Evolutionary conservation across 371 early-diverging fungal genomes (phyloP).

Genomic region (Sporodiniella umbellata): DNA sequence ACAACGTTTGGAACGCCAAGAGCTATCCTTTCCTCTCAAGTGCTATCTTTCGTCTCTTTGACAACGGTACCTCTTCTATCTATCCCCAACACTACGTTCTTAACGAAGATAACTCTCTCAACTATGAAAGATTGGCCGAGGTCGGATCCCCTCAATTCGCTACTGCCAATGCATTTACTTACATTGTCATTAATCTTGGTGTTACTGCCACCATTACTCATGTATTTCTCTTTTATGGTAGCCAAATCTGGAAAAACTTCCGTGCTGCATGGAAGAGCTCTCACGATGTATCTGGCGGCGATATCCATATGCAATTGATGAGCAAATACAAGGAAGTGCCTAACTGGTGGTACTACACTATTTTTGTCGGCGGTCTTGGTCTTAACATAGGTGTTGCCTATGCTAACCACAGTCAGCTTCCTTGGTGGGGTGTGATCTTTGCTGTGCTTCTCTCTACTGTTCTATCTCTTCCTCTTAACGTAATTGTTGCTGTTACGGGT

Average conservation of each 20-base stretch:
- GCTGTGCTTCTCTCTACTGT: constrained; percentile 55
- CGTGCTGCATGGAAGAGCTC: neutral
- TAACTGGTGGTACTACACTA: constrained; percentile 68
- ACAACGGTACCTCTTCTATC: constrained; percentile 18
- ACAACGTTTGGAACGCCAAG: constrained; percentile 45
- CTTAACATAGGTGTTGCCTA: constrained; percentile 65
- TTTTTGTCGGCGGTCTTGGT: constrained; percentile 58
- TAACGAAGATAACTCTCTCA: constrained; percentile 33
- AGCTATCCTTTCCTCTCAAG: constrained; percentile 43
- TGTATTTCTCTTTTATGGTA: constrained; percentile 46
- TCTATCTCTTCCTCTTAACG: constrained; percentile 32
- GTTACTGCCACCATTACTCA: constrained; percentile 55
- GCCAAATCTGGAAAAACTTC: constrained; percentile 22
- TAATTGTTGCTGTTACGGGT: constrained; percentile 39
- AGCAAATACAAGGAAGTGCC: constrained; percentile 53
- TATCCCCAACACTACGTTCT: constrained; percentile 44
- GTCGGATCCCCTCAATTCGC: constrained; percentile 36
- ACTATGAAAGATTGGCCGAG: constrained; percentile 30
- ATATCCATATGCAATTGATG: constrained; percentile 36
- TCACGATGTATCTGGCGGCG: neutral
- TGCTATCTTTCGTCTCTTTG: constrained; percentile 27
- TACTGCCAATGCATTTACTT: constrained; percentile 21
- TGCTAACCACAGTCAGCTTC: constrained; percentile 46
- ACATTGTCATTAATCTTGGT: constrained; percentile 37
- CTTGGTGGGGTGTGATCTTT: constrained; percentile 73